Evolutionary conservation across 805 yeast species (phyloP).

Genomic region (Saccharomycopsis sp.): DNA sequence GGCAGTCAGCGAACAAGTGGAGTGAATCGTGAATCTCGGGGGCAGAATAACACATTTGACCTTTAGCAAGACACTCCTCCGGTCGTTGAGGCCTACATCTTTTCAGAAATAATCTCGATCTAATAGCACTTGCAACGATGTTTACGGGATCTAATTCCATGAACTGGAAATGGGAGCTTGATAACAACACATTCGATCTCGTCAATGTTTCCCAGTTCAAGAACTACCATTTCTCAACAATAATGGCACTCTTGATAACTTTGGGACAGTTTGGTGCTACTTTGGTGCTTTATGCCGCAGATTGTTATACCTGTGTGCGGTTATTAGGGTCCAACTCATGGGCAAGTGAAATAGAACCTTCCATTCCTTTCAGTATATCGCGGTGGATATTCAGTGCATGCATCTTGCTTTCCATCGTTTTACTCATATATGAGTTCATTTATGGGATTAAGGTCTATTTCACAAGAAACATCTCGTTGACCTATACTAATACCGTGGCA

Average conservation of each 20-base stretch:
- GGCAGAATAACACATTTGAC: too few relatives aligned
- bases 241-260: conserved; percentile 35
- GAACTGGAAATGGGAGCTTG: conserved; percentile 29
- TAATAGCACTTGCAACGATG: background rate
- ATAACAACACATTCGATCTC: conserved; percentile 37
- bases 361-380: conserved; percentile 40
- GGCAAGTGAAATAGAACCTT: conserved; percentile 46
- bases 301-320: conserved; percentile 69
- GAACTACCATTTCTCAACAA: conserved; percentile 36
- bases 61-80: too few relatives aligned
- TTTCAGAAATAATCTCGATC: too few relatives aligned
- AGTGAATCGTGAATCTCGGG: too few relatives aligned
- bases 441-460: conserved; percentile 50
- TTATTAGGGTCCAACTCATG: conserved; percentile 65
- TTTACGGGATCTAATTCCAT: conserved; percentile 5
- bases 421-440: conserved; percentile 47
- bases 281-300: conserved; percentile 39
- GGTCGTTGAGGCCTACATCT: too few relatives aligned
- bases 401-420: conserved; percentile 57
- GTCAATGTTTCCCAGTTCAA: conserved; percentile 39
- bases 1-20: too few relatives aligned
- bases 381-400: conserved; percentile 77
- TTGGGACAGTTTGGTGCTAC: conserved; percentile 38
- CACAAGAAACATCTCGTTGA: conserved; percentile 56
- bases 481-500: conserved; percentile 61